These are phyloP conservation scores for Stevia rebaudiana DNA, from an alignment of 140 eudicot species.

Conservation along the genomic window DNA sequence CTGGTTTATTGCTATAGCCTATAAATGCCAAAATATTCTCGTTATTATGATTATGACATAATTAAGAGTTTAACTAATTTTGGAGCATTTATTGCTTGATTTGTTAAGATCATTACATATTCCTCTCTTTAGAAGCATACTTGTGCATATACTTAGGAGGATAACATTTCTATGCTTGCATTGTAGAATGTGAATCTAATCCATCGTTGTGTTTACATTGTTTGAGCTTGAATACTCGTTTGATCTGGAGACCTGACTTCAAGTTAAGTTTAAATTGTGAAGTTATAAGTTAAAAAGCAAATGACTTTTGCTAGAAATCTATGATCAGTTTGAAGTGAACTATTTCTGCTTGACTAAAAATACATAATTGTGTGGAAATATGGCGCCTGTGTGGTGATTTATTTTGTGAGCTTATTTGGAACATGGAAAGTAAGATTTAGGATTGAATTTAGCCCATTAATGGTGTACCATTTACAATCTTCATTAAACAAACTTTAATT, in stretches of 20 bases:
- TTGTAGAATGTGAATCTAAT: constrained; percentile 3
- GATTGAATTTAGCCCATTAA: neutral
- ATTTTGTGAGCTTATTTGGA: neutral
- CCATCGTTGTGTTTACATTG: neutral
- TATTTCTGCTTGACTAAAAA: neutral
- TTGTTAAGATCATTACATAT: neutral
- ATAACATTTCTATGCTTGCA: neutral
- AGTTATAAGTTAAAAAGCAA: constrained; percentile 3
- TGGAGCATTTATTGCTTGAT: neutral
- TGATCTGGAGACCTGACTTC: neutral
- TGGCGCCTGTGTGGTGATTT: neutral
- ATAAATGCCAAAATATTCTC: neutral
- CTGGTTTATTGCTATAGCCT: neutral
- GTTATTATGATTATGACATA: neutral
- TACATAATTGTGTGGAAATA: neutral
- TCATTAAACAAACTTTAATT: neutral
- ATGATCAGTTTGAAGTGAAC: neutral
- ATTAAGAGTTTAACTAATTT: too few species aligned
- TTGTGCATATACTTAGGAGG: neutral
- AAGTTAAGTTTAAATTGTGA: neutral
- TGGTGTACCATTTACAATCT: neutral
- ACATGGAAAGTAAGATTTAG: constrained; percentile 8
- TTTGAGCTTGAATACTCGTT: neutral
- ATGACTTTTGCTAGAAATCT: neutral
- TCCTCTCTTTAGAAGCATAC: neutral